Conservation (phyloP, 495 filamentous ascomycete genomes). For the Penicillium antarcticum region DNA sequence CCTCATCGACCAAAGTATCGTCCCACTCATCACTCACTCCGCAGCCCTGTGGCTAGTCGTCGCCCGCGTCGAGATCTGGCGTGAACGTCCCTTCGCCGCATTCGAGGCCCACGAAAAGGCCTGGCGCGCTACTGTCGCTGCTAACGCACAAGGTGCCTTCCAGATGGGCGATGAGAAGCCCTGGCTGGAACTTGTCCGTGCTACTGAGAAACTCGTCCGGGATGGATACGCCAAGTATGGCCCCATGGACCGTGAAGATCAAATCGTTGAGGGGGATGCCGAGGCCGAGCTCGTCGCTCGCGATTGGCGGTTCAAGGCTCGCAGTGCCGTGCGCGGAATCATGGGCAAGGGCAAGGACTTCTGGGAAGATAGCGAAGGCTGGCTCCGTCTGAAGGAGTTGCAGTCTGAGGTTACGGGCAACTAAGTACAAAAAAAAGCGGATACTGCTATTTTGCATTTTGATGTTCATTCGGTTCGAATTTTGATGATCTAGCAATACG, state of each 20-base stretch:
- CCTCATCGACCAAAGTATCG: slow-evolving; percentile 66
- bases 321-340: slow-evolving; percentile 76
- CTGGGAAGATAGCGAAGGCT: slow-evolving; percentile 78
- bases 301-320: slow-evolving; percentile 83
- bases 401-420: slow-evolving; percentile 40
- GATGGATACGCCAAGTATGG: slow-evolving; percentile 49
- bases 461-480: not conserved
- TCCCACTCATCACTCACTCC: slow-evolving; percentile 79
- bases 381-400: slow-evolving; percentile 57
- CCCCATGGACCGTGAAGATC: slow-evolving; percentile 35
- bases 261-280: slow-evolving; percentile 17
- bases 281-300: slow-evolving; percentile 43
- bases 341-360: slow-evolving; percentile 76
- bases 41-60: slow-evolving; percentile 72
- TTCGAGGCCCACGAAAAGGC: slow-evolving; percentile 84
- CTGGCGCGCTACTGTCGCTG: slow-evolving; percentile 66
- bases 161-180: slow-evolving; percentile 48
- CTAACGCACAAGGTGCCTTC: slow-evolving; percentile 47
- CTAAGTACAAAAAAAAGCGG: slow-evolving; percentile 9
- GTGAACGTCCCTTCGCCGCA: slow-evolving; percentile 61
- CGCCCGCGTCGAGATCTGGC: slow-evolving; percentile 66
- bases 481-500: not conserved
- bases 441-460: slow-evolving; percentile 2
- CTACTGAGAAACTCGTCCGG: slow-evolving; percentile 45
- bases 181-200: slow-evolving; percentile 46